A percentile compares a stretch with the other conserved stretches of the same genome.
Evolutionary conservation across 1,284 basidiomycete genomes (phyloP).

Genomic region (Cutaneotrichosporon sp.): DNA sequence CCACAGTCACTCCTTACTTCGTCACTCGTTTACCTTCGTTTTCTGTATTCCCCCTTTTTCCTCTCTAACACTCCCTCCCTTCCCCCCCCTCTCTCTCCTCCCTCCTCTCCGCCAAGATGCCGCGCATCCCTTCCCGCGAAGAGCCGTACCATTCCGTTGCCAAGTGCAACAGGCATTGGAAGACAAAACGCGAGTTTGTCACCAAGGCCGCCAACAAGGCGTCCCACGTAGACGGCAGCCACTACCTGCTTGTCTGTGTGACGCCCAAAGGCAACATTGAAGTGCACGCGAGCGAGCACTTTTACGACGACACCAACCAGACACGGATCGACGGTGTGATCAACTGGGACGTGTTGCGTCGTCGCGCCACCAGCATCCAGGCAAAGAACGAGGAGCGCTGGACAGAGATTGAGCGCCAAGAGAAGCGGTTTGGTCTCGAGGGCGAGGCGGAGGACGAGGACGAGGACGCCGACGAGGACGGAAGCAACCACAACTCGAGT

Average conservation of each 20-base stretch:
- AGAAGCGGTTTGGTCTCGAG: constrained; percentile 31
- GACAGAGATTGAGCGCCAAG: constrained; percentile 36
- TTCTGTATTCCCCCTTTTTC: background rate
- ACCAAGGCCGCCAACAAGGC: constrained; percentile 51
- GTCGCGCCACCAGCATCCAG: constrained; percentile 15
- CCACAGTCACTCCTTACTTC: constrained; percentile 4
- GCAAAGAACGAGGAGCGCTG: constrained; percentile 17
- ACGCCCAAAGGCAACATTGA: constrained; percentile 54
- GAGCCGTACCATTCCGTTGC: constrained; percentile 53
- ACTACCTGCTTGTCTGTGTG: constrained; percentile 54
- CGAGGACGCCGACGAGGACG: constrained; percentile 26
- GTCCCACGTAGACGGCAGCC: constrained; percentile 53
- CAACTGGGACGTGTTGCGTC: constrained; percentile 25
- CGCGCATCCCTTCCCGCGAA: constrained; percentile 53
- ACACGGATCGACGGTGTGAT: constrained; percentile 28
- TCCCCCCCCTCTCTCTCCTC: background rate
- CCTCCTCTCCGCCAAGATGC: constrained; percentile 36
- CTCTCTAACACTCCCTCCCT: constrained; percentile 2
- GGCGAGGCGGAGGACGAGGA: constrained; percentile 29
- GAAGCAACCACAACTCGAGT: constrained; percentile 22
- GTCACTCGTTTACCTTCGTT: background rate
- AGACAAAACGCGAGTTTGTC: constrained; percentile 54
- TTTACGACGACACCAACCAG: constrained; percentile 33
- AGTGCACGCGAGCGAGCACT: constrained; percentile 51
- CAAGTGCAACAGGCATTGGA: constrained; percentile 53